Conservation (phyloP, 495 filamentous ascomycete genomes). For the Aspergillus indologenus region DNA sequence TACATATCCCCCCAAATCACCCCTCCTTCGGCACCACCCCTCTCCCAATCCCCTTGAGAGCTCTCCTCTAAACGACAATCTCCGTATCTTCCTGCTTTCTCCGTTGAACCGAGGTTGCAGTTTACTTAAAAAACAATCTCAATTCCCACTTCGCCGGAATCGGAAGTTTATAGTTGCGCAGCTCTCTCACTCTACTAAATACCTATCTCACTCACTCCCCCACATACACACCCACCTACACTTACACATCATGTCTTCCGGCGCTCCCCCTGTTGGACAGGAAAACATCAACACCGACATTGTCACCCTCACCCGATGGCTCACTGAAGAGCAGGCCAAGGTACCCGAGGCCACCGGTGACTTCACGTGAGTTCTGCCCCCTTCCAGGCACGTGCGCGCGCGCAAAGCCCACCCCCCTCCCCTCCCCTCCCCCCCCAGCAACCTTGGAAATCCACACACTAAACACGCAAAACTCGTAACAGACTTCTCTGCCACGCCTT, state of each 20-base stretch:
- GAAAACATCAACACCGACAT: conserved; percentile 94
- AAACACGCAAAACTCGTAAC: conserved; percentile 2
- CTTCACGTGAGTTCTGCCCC: conserved; percentile 71
- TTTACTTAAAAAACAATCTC: conserved; percentile 11
- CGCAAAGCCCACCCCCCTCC: too few species aligned
- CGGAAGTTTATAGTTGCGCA: conserved; percentile 12
- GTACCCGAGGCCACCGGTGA: conserved; percentile 94
- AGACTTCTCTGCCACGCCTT: conserved; percentile 95
- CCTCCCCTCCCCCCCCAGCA: too few species aligned
- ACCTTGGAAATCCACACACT: not conserved
- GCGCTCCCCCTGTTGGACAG: conserved; percentile 45
- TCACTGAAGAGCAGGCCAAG: conserved; percentile 92
- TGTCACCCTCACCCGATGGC: conserved; percentile 88
- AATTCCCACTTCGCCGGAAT: conserved; percentile 4
- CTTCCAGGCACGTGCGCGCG: not conserved
- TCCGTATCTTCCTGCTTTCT: conserved; percentile 20
- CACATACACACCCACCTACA: not conserved
- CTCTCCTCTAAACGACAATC: not conserved
- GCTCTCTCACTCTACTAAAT: not conserved
- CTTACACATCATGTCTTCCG: conserved; percentile 34
- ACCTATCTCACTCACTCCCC: not conserved
- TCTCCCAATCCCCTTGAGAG: not conserved
- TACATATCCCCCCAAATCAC: not conserved
- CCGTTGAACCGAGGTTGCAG: conserved; percentile 32
- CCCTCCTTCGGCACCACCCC: not conserved